Percentiles rank a stretch among this genome's conserved stretches.
phyloP scores from a whole-genome alignment of 2,329 filamentous ascomycete species.

The Tolypocladium cylindrosporum region DNA sequence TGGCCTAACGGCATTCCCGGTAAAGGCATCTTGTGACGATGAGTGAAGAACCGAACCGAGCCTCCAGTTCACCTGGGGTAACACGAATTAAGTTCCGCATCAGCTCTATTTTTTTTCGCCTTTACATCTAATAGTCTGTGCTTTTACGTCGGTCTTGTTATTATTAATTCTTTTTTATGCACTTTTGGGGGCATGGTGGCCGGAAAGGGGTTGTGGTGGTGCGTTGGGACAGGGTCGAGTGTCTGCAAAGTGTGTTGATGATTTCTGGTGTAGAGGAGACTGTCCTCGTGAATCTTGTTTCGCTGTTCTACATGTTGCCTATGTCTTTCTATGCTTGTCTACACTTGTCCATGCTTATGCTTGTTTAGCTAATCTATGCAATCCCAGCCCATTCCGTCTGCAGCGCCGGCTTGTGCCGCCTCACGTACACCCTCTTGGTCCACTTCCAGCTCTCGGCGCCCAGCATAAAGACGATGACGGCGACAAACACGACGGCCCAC shows the following conservation, averaged over 20 bases:
- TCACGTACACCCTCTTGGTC: constrained; percentile 35
- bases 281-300: neutral
- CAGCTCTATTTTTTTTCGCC: too few relatives aligned
- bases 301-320: neutral
- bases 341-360: neutral
- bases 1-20: neutral
- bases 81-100: neutral
- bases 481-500: constrained; percentile 50
- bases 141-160: too few relatives aligned
- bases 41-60: neutral
- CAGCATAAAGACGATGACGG: constrained; percentile 42
- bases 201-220: neutral
- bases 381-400: neutral
- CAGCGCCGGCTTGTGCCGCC: neutral
- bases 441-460: constrained; percentile 51
- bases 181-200: too few relatives aligned
- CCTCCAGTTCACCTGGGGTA: neutral
- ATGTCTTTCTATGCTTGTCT: too few relatives aligned
- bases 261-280: neutral
- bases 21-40: neutral
- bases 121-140: neutral
- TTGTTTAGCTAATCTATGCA: neutral
- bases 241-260: neutral
- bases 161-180: too few relatives aligned
- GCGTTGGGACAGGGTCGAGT: neutral